These are phyloP conservation scores for Chlorella variabilis DNA, from an alignment of 163 green algal species.

Conservation along the genomic window DNA sequence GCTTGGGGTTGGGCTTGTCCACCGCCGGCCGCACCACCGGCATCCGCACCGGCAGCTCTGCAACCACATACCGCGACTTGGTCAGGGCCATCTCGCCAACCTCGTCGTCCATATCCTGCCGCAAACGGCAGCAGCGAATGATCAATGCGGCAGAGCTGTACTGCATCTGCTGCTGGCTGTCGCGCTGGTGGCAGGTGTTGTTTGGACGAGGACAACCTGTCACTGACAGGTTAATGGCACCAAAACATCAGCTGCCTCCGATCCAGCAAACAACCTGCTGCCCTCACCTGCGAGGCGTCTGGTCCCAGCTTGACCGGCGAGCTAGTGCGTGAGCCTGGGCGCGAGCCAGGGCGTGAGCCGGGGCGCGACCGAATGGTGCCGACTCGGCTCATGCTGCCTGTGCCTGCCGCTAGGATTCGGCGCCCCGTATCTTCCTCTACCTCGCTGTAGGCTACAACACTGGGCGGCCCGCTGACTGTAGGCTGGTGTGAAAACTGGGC, in stretches of 20 bases:
- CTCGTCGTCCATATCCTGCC: slow-evolving; percentile 26
- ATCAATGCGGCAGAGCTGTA: too few species aligned
- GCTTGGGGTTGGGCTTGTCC: slow-evolving; percentile 81
- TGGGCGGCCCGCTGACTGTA: slow-evolving; percentile 36
- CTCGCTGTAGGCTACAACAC: slow-evolving; percentile 72
- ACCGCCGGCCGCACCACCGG: slow-evolving; percentile 45
- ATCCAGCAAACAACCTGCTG: too few species aligned
- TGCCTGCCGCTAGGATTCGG: slow-evolving; percentile 16
- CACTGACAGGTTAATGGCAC: too few species aligned
- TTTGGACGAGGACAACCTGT: too few species aligned
- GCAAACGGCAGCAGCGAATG: too few species aligned
- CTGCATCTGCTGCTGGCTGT: too few species aligned
- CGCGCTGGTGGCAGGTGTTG: too few species aligned
- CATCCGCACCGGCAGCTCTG: slow-evolving; percentile 67
- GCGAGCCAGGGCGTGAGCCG: slow-evolving; percentile 15
- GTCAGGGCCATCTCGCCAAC: slow-evolving; percentile 18
- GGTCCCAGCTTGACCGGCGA: slow-evolving; percentile 16
- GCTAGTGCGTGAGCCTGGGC: not conserved
- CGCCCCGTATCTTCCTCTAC: slow-evolving; percentile 44
- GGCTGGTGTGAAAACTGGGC: slow-evolving; percentile 58
- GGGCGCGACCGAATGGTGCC: not conserved
- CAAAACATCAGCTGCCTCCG: not conserved
- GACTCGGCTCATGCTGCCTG: not conserved
- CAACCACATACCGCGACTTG: slow-evolving; percentile 70
- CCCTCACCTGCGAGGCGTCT: not conserved